Base-by-base conservation (phyloP, 169 alveolate species). In the Cytauxzoon felis region DNA sequence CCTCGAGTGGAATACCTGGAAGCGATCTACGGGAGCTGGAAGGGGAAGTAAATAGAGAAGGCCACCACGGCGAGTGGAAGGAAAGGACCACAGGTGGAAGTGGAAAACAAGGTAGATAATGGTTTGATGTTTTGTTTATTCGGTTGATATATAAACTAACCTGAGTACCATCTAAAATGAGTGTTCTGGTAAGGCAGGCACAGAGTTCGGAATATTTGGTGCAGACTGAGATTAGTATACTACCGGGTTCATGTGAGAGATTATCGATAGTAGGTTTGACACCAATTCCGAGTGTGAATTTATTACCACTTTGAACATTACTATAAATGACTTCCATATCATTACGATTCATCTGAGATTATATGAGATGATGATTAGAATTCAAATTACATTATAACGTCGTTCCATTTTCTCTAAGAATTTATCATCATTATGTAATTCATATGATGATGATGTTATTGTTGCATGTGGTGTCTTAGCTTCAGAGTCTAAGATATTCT, bases 231-330 rank as follows among this genome's bases (percentile, higher is more conserved):
- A 86, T 83, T 16, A 86, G 49, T 40, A 86, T 86, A 3, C 87
- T 65, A 13, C 92, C 92, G 19, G 87, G 87, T 51, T 69, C 73
- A 51, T 81, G 89, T 0, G 92, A 86, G 21, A 86, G 83, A 33
- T 56, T 56, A 41, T 58, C 75, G 11, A 81, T 86, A 34, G 72
- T 69, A 23, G 82, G 85, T 40, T 78, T 80, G 21, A 62, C 88
- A 47, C 88, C 88, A 27, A 71, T 78, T n/a, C 67, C 53, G 45
- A 86, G 67, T 24, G 49, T 40, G 66, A 72, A 86, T 18, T 80
- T 64, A 47, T 64, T 80, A 1, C 92, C 92, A 78, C 92, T 86
- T 50, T 86, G 92, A 0, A 86, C 92, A 48, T 69, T 86, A 59
- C 92, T 68, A 62, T 86, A 86, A 0, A 81, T 68, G 21, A 81